phyloP scores from a whole-genome alignment of 1,284 basidiomycete genomes.

The Puccinia triticina region DNA sequence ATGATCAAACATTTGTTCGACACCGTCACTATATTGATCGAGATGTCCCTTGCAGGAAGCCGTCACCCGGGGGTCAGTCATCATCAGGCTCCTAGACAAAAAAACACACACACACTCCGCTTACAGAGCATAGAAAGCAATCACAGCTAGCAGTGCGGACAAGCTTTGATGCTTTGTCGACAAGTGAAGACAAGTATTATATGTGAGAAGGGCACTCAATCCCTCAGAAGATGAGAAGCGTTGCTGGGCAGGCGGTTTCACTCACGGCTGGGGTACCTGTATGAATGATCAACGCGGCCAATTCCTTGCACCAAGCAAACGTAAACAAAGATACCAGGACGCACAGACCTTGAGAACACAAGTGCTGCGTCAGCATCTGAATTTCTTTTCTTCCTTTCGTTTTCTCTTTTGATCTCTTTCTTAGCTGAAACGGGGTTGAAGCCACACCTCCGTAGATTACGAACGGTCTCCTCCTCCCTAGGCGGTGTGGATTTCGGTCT shows the following conservation, averaged over 20 bases:
- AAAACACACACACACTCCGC: background rate
- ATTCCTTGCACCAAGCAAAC: slow-evolving; percentile 45
- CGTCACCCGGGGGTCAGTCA: background rate
- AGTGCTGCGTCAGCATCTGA: background rate
- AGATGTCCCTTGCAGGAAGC: slow-evolving; percentile 54
- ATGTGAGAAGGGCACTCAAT: too few species aligned
- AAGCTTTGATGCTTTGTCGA: background rate
- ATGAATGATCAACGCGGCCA: background rate
- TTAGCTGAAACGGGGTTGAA: background rate
- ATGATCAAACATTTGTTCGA: slow-evolving; percentile 58
- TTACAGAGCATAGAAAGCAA: slow-evolving; percentile 36
- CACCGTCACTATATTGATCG: slow-evolving; percentile 59
- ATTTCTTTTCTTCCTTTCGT: too few species aligned
- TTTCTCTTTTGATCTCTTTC: background rate
- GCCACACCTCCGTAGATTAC: slow-evolving; percentile 57
- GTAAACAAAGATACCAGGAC: slow-evolving; percentile 20
- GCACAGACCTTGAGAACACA: background rate
- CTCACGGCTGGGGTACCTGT: slow-evolving; percentile 11
- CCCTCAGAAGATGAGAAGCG: background rate
- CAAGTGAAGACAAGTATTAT: background rate
- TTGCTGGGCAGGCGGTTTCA: background rate
- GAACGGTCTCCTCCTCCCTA: slow-evolving; percentile 55
- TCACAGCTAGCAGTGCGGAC: slow-evolving; percentile 8
- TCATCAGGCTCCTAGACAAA: background rate
- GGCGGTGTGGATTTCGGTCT: slow-evolving; percentile 50